Conservation (phyloP, 2,329 filamentous ascomycete genomes). For the Metarhizium sp. region DNA sequence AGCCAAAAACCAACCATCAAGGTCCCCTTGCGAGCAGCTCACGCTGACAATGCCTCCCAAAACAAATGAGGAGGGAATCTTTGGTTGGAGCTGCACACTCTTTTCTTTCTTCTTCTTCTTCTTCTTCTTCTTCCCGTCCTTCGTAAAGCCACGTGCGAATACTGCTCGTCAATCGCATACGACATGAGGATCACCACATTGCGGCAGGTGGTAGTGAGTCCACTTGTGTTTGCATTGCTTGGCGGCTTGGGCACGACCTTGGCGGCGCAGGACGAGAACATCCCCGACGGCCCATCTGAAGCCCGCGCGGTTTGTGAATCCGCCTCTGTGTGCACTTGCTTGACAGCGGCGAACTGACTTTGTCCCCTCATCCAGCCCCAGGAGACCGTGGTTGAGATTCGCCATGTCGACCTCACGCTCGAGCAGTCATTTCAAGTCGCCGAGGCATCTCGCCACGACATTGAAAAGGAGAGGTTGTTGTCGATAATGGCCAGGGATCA, state of each 20-base stretch:
- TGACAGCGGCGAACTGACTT: not conserved
- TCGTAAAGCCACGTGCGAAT: not conserved
- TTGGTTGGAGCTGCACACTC: too few relatives aligned
- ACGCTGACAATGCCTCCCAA: not conserved
- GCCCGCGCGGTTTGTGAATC: not conserved
- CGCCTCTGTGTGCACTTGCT: not conserved
- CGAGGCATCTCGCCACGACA: conserved; percentile 15
- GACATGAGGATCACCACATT: not conserved
- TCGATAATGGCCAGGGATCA: conserved; percentile 17
- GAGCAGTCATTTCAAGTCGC: conserved; percentile 12
- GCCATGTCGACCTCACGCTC: conserved; percentile 17
- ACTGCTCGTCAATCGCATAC: not conserved
- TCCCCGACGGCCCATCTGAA: not conserved
- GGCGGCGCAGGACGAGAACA: not conserved
- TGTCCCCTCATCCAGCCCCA: not conserved
- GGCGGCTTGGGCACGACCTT: not conserved
- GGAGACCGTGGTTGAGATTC: conserved; percentile 13
- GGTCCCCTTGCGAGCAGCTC: not conserved
- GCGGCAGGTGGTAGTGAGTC: not conserved
- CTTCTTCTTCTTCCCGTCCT: too few relatives aligned
- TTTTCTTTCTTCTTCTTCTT: too few relatives aligned
- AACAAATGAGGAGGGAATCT: too few relatives aligned
- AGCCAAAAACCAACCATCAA: not conserved
- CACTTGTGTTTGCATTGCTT: not conserved
- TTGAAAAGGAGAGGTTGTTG: conserved; percentile 21